Evolutionary conservation across 1,284 basidiomycete species (phyloP).

Genomic region (Pseudozyma sp.): DNA sequence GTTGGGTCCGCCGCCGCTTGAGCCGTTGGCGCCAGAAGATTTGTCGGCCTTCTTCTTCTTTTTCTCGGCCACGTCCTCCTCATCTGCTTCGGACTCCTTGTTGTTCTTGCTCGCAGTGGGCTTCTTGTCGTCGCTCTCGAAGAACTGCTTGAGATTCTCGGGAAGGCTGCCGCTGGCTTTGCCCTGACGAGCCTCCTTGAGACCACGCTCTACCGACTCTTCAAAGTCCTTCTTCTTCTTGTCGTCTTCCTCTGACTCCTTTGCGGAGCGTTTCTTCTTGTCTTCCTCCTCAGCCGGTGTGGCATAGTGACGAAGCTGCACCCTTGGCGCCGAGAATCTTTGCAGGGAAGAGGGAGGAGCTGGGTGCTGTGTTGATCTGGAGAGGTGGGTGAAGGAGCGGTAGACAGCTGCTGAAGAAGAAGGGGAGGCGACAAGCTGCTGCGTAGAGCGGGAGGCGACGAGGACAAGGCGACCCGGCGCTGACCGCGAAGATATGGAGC

Average conservation of each 20-base stretch:
- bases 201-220: conserved; percentile 55
- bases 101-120: conserved; percentile 25
- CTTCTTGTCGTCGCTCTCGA: conserved; percentile 47
- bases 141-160: conserved; percentile 60
- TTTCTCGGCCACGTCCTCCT: conserved; percentile 29
- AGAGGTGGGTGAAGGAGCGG: conserved; percentile 32
- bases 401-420: conserved; percentile 10
- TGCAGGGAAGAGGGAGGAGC: conserved; percentile 22
- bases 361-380: conserved; percentile 21
- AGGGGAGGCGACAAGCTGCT: conserved; percentile 5
- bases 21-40: conserved; percentile 31
- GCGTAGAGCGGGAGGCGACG: conserved; percentile 19
- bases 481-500: conserved; percentile 45
- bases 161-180: conserved; percentile 49
- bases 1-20: conserved; percentile 39
- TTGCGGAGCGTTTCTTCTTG: conserved; percentile 27
- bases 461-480: conserved; percentile 23
- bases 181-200: conserved; percentile 58
- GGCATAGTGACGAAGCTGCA: conserved; percentile 38
- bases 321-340: conserved; percentile 2
- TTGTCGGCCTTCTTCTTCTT: conserved; percentile 44
- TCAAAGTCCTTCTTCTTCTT: conserved; percentile 53
- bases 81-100: conserved; percentile 36
- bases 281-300: conserved; percentile 44
- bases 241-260: conserved; percentile 35